Evolutionary conservation across 768 basidiomycete genomes (phyloP).

Genomic region (Trametes cingulata): DNA sequence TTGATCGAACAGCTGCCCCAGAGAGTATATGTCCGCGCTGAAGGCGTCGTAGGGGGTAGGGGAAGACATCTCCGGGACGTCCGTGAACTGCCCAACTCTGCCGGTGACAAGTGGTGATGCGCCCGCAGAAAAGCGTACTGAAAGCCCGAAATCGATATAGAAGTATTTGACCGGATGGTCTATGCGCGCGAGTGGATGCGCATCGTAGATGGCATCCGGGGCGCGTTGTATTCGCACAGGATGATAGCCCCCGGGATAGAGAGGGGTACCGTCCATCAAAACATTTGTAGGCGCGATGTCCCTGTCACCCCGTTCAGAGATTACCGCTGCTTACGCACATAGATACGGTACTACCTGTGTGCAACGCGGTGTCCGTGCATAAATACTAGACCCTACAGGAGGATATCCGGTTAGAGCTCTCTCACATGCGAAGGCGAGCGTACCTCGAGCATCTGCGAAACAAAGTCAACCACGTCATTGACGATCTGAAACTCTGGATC

Average conservation of each 20-base stretch:
- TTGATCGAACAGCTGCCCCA: slow-evolving; percentile 27
- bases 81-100: slow-evolving; percentile 17
- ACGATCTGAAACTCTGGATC: slow-evolving; percentile 12
- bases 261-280: slow-evolving; percentile 23
- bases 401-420: background rate
- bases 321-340: background rate
- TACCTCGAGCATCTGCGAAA: slow-evolving; percentile 6
- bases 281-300: slow-evolving; percentile 21
- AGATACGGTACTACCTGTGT: slow-evolving; percentile 10
- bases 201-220: slow-evolving; percentile 34
- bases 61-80: slow-evolving; percentile 23
- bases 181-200: slow-evolving; percentile 34
- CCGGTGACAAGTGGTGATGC: slow-evolving; percentile 12
- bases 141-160: slow-evolving; percentile 25
- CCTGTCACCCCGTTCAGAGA: background rate
- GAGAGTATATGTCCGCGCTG: slow-evolving; percentile 28
- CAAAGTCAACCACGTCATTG: slow-evolving; percentile 21
- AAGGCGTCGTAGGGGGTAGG: slow-evolving; percentile 25
- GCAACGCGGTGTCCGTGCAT: slow-evolving; percentile 18
- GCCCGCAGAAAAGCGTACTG: slow-evolving; percentile 20
- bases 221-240: slow-evolving; percentile 31
- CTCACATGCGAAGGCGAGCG: background rate
- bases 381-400: slow-evolving; percentile 18
- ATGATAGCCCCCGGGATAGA: slow-evolving; percentile 24
- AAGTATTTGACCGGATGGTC: slow-evolving; percentile 36